Evolutionary conservation across 768 basidiomycete species (phyloP), one percentile per base, ranked within the genome.

Genomic region (Mycena maculata): DNA sequence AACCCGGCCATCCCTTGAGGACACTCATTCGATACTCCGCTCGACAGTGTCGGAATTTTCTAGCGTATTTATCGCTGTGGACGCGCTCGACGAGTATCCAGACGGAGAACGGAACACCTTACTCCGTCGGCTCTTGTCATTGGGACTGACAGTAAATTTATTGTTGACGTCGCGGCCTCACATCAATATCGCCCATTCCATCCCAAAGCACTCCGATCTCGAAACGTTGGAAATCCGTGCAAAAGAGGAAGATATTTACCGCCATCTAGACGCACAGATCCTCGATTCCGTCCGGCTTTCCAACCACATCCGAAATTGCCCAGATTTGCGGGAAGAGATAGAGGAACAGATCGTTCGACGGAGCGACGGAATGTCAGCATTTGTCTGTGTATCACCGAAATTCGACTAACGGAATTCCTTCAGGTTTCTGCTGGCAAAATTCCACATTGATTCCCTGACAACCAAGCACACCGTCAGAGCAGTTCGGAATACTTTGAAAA

Each of bases 31-130:
- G 5, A n/a, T 58, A 9, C 63, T 65, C 16, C 8, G 28, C 30
- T 42, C 48, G 16, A 31, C 31, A 16, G 28, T 52, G 31, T 13
- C 53, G 20, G 41, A 48, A 28, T 36, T 23, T 23, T 48, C 54
- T 0, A 41, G 20, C 1, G 49, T 58, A 10, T 65, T 48, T 30
- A 41, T 65, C 13, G 22, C 52, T 7, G 30, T 65, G 18, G 56
- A 65, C 30, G 63, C 63, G 16, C n/a, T 65, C 0, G 56, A 65
- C 42, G 63, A 65, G 53, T 65, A 65, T 38, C 48, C 57, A 2
- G 62, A 38, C 3, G 56, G 53, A 31, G 25, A 59, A 8, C 54
- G 56, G 9, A 5, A 52, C 27, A 31, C 7, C 3, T 28, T 67
- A 2, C 41, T 65, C 12, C 11, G 4, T 3, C 20, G 33, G 44